Evolutionary conservation across 805 yeast species (phyloP).

Genomic region (Blastobotrys parvus): DNA sequence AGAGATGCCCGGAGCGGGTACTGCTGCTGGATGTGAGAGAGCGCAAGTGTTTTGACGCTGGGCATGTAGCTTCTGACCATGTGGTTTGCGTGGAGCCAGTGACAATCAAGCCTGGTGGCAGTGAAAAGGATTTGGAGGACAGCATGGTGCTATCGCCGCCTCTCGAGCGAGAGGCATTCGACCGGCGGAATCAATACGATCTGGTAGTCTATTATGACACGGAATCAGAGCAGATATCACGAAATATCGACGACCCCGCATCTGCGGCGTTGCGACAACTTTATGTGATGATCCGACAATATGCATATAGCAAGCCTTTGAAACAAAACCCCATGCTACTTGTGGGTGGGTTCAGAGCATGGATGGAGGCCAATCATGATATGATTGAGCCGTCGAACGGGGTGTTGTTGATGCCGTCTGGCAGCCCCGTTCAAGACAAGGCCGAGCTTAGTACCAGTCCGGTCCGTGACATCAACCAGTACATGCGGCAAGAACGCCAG

Average conservation of each 20-base stretch:
- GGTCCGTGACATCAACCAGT: conserved; percentile 26
- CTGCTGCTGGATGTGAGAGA: conserved; percentile 70
- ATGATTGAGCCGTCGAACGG: conserved; percentile 5
- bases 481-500: conserved; percentile 14
- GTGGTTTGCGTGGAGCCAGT: conserved; percentile 72
- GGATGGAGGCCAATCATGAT: conserved; percentile 33
- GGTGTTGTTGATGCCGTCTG: not conserved
- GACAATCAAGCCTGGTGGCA: conserved; percentile 40
- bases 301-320: conserved; percentile 31
- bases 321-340: conserved; percentile 39
- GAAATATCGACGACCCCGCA: conserved; percentile 8
- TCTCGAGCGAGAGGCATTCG: conserved; percentile 47
- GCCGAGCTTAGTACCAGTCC: not conserved
- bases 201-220: conserved; percentile 59
- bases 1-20: conserved; percentile 25
- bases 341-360: conserved; percentile 48
- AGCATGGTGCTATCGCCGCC: conserved; percentile 50
- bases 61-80: conserved; percentile 54
- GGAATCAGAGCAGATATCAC: conserved; percentile 15
- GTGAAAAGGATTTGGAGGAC: conserved; percentile 60
- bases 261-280: conserved; percentile 22
- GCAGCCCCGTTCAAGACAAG: not conserved
- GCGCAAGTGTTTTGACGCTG: conserved; percentile 46
- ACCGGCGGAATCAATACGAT: conserved; percentile 46
- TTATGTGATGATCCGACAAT: conserved; percentile 30